phyloP scores from a whole-genome alignment of 2,329 filamentous ascomycete genomes.

The Leptographium wingfieldii region DNA sequence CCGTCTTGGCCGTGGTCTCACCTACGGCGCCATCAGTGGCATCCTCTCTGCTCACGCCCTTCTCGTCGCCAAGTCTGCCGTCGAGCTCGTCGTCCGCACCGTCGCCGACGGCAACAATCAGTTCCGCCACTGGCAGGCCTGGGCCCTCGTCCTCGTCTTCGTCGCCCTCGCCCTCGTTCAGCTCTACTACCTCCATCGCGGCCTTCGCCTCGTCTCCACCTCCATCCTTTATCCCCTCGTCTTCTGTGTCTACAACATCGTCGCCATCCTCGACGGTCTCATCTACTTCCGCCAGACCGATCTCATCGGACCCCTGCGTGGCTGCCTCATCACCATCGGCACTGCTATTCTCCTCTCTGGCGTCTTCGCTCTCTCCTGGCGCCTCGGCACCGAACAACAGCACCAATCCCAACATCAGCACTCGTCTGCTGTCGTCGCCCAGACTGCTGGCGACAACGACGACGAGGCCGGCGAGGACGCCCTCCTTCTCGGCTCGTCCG shows the following conservation, averaged over 20 bases:
- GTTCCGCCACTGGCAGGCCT: constrained; percentile 91
- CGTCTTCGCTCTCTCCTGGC: constrained; percentile 86
- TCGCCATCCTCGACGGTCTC: constrained; percentile 90
- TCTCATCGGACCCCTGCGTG: constrained; percentile 62
- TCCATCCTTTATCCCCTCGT: constrained; percentile 93
- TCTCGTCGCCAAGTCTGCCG: constrained; percentile 88
- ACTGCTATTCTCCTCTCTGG: constrained; percentile 77
- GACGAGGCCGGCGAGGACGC: constrained; percentile 32
- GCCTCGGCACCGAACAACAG: constrained; percentile 62
- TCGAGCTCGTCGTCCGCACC: constrained; percentile 82
- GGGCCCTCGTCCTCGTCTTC: constrained; percentile 76
- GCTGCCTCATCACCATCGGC: constrained; percentile 71
- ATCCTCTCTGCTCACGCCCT: constrained; percentile 89
- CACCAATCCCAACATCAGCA: constrained; percentile 18
- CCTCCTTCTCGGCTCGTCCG: constrained; percentile 33
- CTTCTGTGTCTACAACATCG: constrained; percentile 98
- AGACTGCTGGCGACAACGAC: constrained; percentile 49
- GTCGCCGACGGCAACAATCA: constrained; percentile 79
- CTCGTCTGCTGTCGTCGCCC: constrained; percentile 39
- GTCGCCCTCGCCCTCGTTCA: constrained; percentile 74
- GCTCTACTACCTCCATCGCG: constrained; percentile 88
- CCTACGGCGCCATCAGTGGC: constrained; percentile 81
- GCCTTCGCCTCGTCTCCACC: constrained; percentile 87
- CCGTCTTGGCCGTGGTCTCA: constrained; percentile 57
- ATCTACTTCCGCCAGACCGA: constrained; percentile 93